These are phyloP conservation scores for Colletotrichum destructivum DNA, from an alignment of 2,329 filamentous ascomycete species.

Conservation along the genomic window DNA sequence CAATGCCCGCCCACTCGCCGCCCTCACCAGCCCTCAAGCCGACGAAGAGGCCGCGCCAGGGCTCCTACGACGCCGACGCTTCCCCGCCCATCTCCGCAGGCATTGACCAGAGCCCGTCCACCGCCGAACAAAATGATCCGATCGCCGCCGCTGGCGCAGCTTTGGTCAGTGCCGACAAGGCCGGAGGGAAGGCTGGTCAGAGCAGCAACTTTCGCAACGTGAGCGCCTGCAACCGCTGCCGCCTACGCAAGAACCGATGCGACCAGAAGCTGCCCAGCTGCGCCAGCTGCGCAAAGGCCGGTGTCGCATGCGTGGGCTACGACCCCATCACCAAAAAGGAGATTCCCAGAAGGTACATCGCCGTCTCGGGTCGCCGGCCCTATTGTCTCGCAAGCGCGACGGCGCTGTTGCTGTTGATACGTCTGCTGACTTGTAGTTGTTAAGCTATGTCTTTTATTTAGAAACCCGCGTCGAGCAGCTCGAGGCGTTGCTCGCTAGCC, in stretches of 20 bases:
- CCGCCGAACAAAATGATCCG: constrained; percentile 47
- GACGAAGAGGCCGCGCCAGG: constrained; percentile 71
- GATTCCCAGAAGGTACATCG: constrained; percentile 86
- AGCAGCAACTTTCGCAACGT: constrained; percentile 86
- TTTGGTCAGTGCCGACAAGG: constrained; percentile 47
- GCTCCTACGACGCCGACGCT: constrained; percentile 63
- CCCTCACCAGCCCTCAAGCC: constrained; percentile 67
- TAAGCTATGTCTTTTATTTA: constrained; percentile 93
- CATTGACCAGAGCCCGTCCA: constrained; percentile 55
- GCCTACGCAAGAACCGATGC: constrained; percentile 93
- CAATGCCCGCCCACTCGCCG: constrained; percentile 64
- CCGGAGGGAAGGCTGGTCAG: constrained; percentile 64
- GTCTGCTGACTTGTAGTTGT: constrained; percentile 24
- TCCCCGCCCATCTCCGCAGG: constrained; percentile 54
- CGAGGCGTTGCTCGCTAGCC: constrained; percentile 79
- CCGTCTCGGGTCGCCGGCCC: neutral
- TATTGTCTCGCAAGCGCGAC: neutral
- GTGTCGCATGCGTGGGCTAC: constrained; percentile 92
- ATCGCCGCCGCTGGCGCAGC: constrained; percentile 47
- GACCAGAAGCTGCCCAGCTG: constrained; percentile 94
- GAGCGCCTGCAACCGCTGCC: constrained; percentile 93
- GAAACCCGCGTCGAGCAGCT: constrained; percentile 89
- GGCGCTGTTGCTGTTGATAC: neutral
- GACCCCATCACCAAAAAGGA: constrained; percentile 97
- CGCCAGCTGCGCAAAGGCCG: constrained; percentile 92